Evolutionary conservation across 164 flowering plant genomes (phyloP).

Genomic region (Umbilicus rupestris): DNA sequence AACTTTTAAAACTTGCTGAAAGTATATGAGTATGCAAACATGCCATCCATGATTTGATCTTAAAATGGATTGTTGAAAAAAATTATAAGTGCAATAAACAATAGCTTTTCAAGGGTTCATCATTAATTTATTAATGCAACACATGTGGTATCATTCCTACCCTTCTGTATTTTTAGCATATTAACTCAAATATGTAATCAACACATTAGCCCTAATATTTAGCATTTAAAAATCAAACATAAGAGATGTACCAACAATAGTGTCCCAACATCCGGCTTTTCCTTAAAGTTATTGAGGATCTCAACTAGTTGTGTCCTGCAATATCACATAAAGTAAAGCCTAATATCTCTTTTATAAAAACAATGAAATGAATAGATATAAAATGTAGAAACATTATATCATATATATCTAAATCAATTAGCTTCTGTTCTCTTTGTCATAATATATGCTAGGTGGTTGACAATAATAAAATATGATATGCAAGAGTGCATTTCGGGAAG

Average conservation of each 20-base stretch:
- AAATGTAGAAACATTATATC: not conserved
- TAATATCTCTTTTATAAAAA: not conserved
- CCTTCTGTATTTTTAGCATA: not conserved
- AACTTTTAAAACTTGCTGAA: not conserved
- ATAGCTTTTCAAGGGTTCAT: not conserved
- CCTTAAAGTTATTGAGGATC: slow-evolving; percentile 68
- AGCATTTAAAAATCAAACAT: not conserved
- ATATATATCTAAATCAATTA: not conserved
- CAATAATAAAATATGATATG: not conserved
- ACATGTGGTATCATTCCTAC: not conserved
- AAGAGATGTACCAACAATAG: slow-evolving; percentile 51
- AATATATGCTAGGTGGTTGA: not conserved
- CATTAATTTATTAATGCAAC: not conserved
- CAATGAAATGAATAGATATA: not conserved
- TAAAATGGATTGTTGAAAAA: not conserved
- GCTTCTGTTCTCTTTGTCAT: not conserved
- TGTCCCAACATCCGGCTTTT: slow-evolving; percentile 94
- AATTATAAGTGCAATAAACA: not conserved
- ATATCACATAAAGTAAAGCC: not conserved
- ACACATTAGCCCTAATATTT: not conserved
- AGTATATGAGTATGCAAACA: not conserved
- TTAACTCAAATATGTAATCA: not conserved
- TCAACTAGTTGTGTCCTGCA: slow-evolving; percentile 79
- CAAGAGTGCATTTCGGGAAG: not conserved
- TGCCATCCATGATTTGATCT: not conserved